Base-by-base conservation (phyloP, 176 grass and related monocot species). In the Oropetium thomaeum region DNA sequence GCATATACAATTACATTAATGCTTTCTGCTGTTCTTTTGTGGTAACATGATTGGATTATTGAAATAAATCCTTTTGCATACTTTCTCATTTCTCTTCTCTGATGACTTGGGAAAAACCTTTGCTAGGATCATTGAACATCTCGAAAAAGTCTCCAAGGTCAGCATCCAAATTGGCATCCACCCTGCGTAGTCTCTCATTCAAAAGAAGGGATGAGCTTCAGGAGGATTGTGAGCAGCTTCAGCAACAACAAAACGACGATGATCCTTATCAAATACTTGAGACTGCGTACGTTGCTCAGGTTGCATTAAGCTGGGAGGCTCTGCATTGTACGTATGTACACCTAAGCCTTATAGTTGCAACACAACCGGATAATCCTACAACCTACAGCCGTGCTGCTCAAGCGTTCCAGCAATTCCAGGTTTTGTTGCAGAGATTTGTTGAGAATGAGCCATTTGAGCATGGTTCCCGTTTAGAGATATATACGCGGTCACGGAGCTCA, bases 381-480 rank as follows among this genome's bases (percentile, higher is more conserved):
- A 84, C 86, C 59, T 99, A 92, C 65, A 82, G 84, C 76, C 63
- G 39, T 65, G 92, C 89, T 65, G 91, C 89, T 79, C 91, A 99
- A 82, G 81, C 89, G 41, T 99, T 99, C 84, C 96, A 99, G 68
- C 91, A 99, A 68, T 99, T 99, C 66, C 91, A 90, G 79, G 91
- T 99, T 65, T 80, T 99, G 16, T 66, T 95, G 76, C 91, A 95
- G 68, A 90, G 96, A 47, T 99, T 95, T 79, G 69, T 99, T 71
- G 96, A 99, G 82, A 92, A 91, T 45, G 96, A 99, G 43, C 89
- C 91, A 44, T 99, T 99, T 74, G 91, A 95, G 81, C 84, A 89
- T 47, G 96, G 96, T 74, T 90, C 82, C 25, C 80, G 89, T 23
- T 76, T 99, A n/a, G 80, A 95, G 69, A 71, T 80, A 79, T 99